Base-by-base conservation (phyloP, 2,329 filamentous ascomycete species). In the Lecanicillium sp. region DNA sequence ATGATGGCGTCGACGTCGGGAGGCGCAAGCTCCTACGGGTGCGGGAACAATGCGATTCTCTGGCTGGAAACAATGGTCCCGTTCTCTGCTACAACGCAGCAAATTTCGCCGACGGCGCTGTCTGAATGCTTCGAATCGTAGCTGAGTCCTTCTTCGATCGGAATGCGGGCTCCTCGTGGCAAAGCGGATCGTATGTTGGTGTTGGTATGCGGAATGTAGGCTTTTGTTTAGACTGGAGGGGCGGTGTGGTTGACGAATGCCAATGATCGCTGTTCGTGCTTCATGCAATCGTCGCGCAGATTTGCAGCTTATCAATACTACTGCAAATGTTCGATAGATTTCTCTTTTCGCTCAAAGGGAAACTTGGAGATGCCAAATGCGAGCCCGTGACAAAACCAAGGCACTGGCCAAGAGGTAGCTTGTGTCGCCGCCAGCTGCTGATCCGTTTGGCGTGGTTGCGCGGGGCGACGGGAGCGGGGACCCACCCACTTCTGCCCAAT, bases 1-100 rank as follows among this genome's bases (percentile, higher is more conserved):
- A 80, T 79, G 57, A 55, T 58, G 70, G 70, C 71, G 66, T 53
- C 61, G 58, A 59, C 55, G 41, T 46, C 30, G 33, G 41, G 46
- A 49, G 46, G 29, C 20, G 29, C n/a, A 28, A 8, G 31, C 14
- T 31, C 33, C 22, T 28, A 22, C 27, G 33, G 19, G 22, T 25
- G 36, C 32, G 27, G 15, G 22, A 13, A 27, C 14, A n/a, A 34
- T n/a, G 36, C 19, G 31, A 36, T 25, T 32, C n/a, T n/a, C n/a
- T n/a, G n/a, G n/a, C n/a, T n/a, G n/a, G n/a, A n/a, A n/a, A n/a
- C n/a, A n/a, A n/a, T n/a, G n/a, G n/a, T n/a, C n/a, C n/a, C n/a
- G n/a, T n/a, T n/a, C n/a, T n/a, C n/a, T n/a, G n/a, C n/a, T n/a
- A n/a, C n/a, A n/a, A n/a, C n/a, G n/a, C n/a, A n/a, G 14, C 36